Evolutionary conservation across 2,329 filamentous ascomycete species (phyloP).

Genomic region (Fusarium denticulatum): DNA sequence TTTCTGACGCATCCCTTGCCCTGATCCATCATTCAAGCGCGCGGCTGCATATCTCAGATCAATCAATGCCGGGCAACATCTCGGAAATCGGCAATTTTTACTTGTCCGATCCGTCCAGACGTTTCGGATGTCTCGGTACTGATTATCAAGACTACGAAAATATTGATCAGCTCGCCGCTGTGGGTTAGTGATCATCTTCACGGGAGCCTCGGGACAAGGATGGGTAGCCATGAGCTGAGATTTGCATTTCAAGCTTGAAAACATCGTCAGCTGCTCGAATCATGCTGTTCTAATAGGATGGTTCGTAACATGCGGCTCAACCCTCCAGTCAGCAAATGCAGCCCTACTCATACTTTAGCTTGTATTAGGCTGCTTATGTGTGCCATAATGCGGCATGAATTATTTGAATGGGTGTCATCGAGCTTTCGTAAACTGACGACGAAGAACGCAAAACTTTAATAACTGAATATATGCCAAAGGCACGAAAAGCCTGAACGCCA

Average conservation of each 20-base stretch:
- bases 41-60: slow-evolving; percentile 18
- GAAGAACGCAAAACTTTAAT: neutral
- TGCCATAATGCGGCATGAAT: neutral
- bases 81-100: slow-evolving; percentile 13
- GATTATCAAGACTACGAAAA: neutral
- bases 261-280: slow-evolving; percentile 3
- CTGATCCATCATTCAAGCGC: slow-evolving; percentile 17
- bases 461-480: neutral
- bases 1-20: neutral
- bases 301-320: slow-evolving; percentile 5
- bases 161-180: neutral
- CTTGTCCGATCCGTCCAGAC: slow-evolving; percentile 3
- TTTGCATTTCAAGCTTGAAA: neutral
- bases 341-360: slow-evolving; percentile 4
- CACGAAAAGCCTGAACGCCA: neutral
- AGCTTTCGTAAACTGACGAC: neutral
- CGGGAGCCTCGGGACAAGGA: slow-evolving; percentile 14
- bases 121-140: slow-evolving; percentile 17
- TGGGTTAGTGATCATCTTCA: neutral
- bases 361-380: neutral
- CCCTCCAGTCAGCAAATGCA: slow-evolving; percentile 11
- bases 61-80: slow-evolving; percentile 21
- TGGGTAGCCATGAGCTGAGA: neutral
- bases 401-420: neutral
- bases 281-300: slow-evolving; percentile 5